phyloP scores from a whole-genome alignment of 176 grass and related monocot genomes.

The Poa pratensis region DNA sequence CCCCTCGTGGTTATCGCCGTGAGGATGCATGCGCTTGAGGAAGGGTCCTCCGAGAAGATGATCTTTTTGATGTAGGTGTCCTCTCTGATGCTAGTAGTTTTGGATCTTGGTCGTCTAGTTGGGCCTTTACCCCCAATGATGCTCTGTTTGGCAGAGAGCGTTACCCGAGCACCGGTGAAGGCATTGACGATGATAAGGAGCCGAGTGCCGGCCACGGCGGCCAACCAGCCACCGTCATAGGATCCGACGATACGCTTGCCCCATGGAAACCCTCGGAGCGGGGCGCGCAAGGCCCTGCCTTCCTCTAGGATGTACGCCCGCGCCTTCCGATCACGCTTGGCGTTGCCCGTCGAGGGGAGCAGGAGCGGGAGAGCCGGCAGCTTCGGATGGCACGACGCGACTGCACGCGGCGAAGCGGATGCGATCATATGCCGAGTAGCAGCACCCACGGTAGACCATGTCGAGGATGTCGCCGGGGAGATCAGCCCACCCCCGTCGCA shows the following conservation, averaged over 20 bases:
- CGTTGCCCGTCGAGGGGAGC: neutral
- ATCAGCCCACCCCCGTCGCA: too few relatives aligned
- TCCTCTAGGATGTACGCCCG: neutral
- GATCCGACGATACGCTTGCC: neutral
- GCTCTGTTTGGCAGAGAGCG: neutral
- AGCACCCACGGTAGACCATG: too few relatives aligned
- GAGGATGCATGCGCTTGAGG: neutral
- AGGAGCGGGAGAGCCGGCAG: neutral
- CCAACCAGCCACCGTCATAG: neutral
- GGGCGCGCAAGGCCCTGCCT: neutral
- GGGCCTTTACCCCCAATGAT: neutral
- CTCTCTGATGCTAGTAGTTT: too few relatives aligned
- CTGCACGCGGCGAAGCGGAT: too few relatives aligned
- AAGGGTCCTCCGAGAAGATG: neutral
- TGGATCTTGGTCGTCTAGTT: neutral
- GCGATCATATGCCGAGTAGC: too few relatives aligned
- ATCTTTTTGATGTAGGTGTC: neutral
- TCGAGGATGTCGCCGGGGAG: too few relatives aligned
- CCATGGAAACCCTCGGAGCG: neutral
- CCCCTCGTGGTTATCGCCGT: neutral
- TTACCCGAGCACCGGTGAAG: neutral
- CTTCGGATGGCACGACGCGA: neutral
- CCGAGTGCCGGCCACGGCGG: neutral
- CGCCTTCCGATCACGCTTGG: neutral
- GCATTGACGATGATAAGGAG: neutral